A percentile compares a stretch with the other conserved stretches of the same genome.
phyloP scores from a whole-genome alignment of 805 yeast genomes.

The Starmerella stigmatis region DNA sequence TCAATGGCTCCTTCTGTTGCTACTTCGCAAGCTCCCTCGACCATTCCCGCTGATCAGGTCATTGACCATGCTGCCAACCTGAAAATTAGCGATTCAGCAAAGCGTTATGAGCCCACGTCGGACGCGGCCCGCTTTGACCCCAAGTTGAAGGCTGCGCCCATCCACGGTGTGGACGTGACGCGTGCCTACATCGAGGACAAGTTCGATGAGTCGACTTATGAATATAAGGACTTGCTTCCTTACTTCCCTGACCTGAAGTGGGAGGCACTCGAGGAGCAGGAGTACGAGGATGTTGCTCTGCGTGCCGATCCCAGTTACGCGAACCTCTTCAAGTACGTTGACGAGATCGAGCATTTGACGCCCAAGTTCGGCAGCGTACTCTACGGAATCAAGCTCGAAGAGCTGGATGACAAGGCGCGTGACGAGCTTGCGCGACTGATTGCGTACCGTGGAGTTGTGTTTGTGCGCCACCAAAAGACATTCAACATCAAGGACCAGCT shows the following conservation, averaged over 20 bases:
- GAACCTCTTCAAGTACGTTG: conserved; percentile 26
- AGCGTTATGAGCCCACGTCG: background rate
- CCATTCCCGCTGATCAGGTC: conserved; percentile 4
- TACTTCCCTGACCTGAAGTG: conserved; percentile 29
- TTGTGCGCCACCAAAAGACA: conserved; percentile 43
- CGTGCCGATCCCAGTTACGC: conserved; percentile 27
- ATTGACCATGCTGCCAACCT: conserved; percentile 8
- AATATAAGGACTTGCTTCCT: conserved; percentile 27
- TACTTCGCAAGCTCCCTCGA: background rate
- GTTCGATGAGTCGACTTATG: conserved; percentile 21
- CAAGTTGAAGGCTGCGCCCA: conserved; percentile 6
- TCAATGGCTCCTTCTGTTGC: conserved; percentile 17
- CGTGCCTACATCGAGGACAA: background rate
- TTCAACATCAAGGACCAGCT: conserved; percentile 50
- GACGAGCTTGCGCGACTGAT: conserved; percentile 41
- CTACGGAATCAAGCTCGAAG: conserved; percentile 38
- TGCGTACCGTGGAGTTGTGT: conserved; percentile 42
- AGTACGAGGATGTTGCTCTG: conserved; percentile 25
- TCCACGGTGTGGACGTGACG: conserved; percentile 7
- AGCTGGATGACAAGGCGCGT: conserved; percentile 35
- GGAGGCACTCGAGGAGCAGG: conserved; percentile 25
- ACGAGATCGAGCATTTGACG: conserved; percentile 37
- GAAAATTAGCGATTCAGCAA: background rate
- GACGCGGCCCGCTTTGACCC: conserved; percentile 10
- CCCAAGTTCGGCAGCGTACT: conserved; percentile 65